Conservation (phyloP, 2,329 filamentous ascomycete genomes). For the Fusarium brevicatenulatum region DNA sequence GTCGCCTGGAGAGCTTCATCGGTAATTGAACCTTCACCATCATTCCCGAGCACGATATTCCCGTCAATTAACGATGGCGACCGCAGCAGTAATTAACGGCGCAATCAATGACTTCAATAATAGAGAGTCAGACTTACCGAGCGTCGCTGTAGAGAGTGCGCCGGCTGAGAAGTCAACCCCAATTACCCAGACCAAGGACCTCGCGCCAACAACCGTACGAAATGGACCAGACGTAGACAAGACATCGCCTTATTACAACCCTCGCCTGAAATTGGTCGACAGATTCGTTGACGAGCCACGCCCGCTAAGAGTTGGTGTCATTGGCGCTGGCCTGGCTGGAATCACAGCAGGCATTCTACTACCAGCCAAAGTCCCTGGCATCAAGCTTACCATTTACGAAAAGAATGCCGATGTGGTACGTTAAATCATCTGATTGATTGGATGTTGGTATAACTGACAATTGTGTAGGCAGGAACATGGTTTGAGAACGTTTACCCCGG, state of each 20-base stretch:
- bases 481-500: conserved; percentile 70
- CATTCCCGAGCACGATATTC: neutral
- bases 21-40: neutral
- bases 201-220: neutral
- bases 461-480: conserved; percentile 60
- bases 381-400: conserved; percentile 73
- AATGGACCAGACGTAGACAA: conserved; percentile 30
- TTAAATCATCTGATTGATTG: conserved; percentile 1
- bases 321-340: conserved; percentile 51
- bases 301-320: conserved; percentile 48
- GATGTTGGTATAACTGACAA: neutral
- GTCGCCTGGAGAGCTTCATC: neutral
- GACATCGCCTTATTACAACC: conserved; percentile 35
- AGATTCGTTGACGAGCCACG: conserved; percentile 51
- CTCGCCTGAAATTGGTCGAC: conserved; percentile 43
- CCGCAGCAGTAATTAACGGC: conserved; percentile 14
- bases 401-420: conserved; percentile 74
- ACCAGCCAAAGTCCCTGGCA: conserved; percentile 73
- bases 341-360: conserved; percentile 70
- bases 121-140: conserved; percentile 6
- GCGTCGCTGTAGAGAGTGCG: conserved; percentile 1
- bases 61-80: conserved; percentile 13
- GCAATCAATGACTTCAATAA: neutral
- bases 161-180: conserved; percentile 10
- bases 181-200: conserved; percentile 1